Base-by-base conservation (phyloP, 805 yeast genomes). In the Martiniozyma abietophila region DNA sequence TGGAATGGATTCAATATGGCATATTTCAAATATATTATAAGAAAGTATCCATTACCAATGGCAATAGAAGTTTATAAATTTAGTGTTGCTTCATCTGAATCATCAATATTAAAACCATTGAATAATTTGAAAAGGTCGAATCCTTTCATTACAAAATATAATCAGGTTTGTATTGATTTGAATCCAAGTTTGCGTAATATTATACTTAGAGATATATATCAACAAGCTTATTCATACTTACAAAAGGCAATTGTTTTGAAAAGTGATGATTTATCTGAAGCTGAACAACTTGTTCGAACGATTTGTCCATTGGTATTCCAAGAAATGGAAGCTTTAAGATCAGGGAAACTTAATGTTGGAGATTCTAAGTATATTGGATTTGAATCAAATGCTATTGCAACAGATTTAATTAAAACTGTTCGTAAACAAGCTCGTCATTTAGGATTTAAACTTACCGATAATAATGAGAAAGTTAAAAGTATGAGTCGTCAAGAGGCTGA, bases 1-100 rank as follows among this genome's bases (percentile, higher is more conserved):
- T 59, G 60, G 60, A 48, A 46, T 21, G 43, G 47, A 30, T 59
- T 58, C 50, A 34, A 36, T n/a, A 29, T 47, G 22, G 27, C 47
- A 1, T 59, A 58, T 31, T 48, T 58, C 45, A 58, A 56, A 25
- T 56, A 56, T 30, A 30, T 56, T 26, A 41, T 39, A 16, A 37
- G 53, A 25, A 48, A 47, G 12, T 49, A 41, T 28, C 52, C 58
- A 8, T 25, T 48, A 9, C 32, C 40, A 1, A 30, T 39, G 8
- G 48, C 56, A 1, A 45, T 47, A 19, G 34, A 31, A n/a, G 45
- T 58, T 5, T 56, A 49, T 35, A 36, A 35, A 16, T 35, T 42
- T 11, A 38, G 49, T 15, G 19, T 17, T 8, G n/a, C 17, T 3
- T 9, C 28, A 15, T 9, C 14, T 8, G 18, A 33, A 12, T 28